Base-by-base conservation (phyloP, 148 eudicot genomes). In the Simmondsia chinensis region DNA sequence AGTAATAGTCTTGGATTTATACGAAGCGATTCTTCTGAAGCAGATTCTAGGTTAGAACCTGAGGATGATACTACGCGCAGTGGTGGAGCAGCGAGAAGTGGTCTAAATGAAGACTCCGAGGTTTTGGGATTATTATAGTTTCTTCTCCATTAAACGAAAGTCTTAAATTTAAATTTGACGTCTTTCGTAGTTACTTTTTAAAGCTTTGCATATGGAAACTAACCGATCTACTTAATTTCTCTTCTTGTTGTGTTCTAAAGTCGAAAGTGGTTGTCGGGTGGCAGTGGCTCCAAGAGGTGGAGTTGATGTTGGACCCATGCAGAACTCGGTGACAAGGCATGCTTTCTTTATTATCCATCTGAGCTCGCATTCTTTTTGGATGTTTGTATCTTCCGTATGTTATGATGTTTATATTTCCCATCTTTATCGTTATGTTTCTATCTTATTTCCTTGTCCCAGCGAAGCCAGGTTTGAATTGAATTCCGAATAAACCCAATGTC, bases 341-440 rank as follows among this genome's bases (percentile, higher is more conserved):
- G 83, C 48, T 12, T 41, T 20, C 61, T 24, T 16, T 3, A 31
- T 18, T n/a, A n/a, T n/a, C n/a, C n/a, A n/a, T n/a, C n/a, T n/a
- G n/a, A n/a, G n/a, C n/a, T n/a, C n/a, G n/a, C n/a, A n/a, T n/a
- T n/a, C n/a, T n/a, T 17, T 34, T 46, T 15, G 14, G 1, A 34
- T 30, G n/a, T 11, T 7, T 10, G 11, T 9, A 47, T 29, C 18
- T 15, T 6, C 7, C 14, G 29, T 37, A 31, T 41, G n/a, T n/a
- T n/a, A n/a, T n/a, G n/a, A n/a, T n/a, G 19, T 16, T 3, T 8
- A 14, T 22, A 16, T 12, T 27, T 39, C 1, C 36, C 27, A 50
- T 34, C 33, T 64, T 52, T 50, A 59, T 66, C 48, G 71, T 70
- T 72, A 65, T 73, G 60, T n/a, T n/a, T n/a, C n/a, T n/a, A n/a